Evolutionary conservation across 495 filamentous ascomycete species (phyloP), one percentile per base, ranked within the genome.

Genomic region (Elaphomyces granulatus): DNA sequence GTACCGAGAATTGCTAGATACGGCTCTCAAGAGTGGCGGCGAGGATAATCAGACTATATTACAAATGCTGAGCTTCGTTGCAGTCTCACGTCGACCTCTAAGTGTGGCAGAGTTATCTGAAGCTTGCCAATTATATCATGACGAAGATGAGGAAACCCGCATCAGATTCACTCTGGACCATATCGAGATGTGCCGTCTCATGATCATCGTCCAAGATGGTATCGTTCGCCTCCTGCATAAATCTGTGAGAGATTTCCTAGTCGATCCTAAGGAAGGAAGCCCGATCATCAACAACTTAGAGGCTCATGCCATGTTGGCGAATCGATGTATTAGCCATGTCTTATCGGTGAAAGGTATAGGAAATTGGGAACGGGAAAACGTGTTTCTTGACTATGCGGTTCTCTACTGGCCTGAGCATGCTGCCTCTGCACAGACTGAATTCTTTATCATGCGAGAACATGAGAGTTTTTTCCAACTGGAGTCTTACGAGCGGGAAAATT

Each of bases 201-300:
- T 51, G 44, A 37, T 49, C 10, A 28, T 54, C 18, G 20, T 45
- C 3, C 15, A 47, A 34, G 40, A 45, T 28, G 32, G 34, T 3
- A 1, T 38, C 14, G 48, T 54, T 14, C 46, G 21, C 4, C 43
- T 54, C 4, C 37, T 54, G 4, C 51, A 51, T 30, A 47, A 48
- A n/a, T 54, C 51, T 1, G 48, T 51, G 1, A 46, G 45, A 23
- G 48, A 54, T 26, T 54, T 49, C 20, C 41, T 53, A 17, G 15
- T 45, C 4, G 26, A 20, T 32, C 19, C 26, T 2, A 20, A 28
- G 26, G 16, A 31, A 21, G 32, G 30, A 20, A 20, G 12, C 23
- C 20, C 15, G n/a, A 32, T 19, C 19, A 32, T 36, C 10, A 32
- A 34, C 33, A 19, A 28, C 20, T 16, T 36, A 17, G 19, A 38